These are phyloP conservation scores for Cryptococcus neoformans DNA, from an alignment of 1,284 basidiomycete genomes.

Conservation along the genomic window DNA sequence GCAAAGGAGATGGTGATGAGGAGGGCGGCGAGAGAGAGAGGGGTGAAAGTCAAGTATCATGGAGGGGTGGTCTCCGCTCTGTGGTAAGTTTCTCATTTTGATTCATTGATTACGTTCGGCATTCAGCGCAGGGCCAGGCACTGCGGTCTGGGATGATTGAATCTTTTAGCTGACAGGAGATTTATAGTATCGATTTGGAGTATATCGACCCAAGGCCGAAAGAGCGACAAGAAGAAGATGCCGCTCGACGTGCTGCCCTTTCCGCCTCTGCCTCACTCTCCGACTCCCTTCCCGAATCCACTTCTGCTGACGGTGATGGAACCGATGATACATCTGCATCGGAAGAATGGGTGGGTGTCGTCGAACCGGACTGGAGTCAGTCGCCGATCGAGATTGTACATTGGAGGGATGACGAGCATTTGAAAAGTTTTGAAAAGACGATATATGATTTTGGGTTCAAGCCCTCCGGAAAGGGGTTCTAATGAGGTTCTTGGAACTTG, in stretches of 20 bases:
- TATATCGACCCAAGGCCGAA: conserved; percentile 39
- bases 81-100: conserved; percentile 26
- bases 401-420: conserved; percentile 40
- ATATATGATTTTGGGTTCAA: conserved; percentile 46
- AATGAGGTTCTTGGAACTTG: neutral
- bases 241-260: neutral
- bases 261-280: neutral
- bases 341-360: conserved; percentile 10
- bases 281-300: neutral
- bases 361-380: conserved; percentile 24
- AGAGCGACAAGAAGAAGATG: conserved; percentile 24
- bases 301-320: too few species aligned
- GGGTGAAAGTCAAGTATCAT: conserved; percentile 46
- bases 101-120: too few species aligned
- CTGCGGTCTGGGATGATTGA: too few species aligned
- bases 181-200: conserved; percentile 37
- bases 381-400: conserved; percentile 43
- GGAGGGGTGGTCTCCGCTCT: conserved; percentile 46
- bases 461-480: conserved; percentile 40
- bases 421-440: conserved; percentile 41
- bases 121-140: too few species aligned
- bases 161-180: neutral
- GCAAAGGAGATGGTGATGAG: conserved; percentile 39
- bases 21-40: conserved; percentile 46
- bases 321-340: neutral